Conservation (phyloP, 257 asterid genomes). For the Rubia yunnanensis region DNA sequence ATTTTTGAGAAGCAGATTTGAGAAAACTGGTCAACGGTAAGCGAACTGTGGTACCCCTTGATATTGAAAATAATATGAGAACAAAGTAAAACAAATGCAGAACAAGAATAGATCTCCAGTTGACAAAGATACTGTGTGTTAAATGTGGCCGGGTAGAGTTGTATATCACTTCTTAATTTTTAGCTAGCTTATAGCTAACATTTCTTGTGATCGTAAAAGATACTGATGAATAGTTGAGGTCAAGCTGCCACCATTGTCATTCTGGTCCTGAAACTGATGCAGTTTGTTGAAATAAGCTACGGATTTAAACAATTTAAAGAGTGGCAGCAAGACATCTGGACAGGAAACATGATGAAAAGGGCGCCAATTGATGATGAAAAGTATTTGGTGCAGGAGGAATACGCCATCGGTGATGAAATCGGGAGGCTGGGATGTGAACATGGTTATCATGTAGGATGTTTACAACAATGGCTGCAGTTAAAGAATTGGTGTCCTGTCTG, state of each 20-base stretch:
- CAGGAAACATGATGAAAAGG: no score
- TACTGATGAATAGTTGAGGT: no score
- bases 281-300: background rate
- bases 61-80: background rate
- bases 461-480: constrained; percentile 60
- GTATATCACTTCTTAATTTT: no score
- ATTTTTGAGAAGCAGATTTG: background rate
- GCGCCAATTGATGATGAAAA: background rate
- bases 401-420: constrained; percentile 47
- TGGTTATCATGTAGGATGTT: constrained; percentile 53
- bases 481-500: constrained; percentile 98
- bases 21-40: background rate
- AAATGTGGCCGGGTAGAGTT: no score
- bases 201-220: no score
- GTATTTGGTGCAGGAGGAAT: constrained; percentile 62
- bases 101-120: background rate
- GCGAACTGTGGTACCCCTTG: background rate
- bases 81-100: background rate
- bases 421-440: constrained; percentile 72
- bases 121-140: no score
- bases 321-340: no score
- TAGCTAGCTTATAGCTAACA: background rate
- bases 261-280: no score
- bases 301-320: background rate
- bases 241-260: no score